Evolutionary conservation across 2,329 filamentous ascomycete genomes (phyloP).

Genomic region (Botrytis cinerea): DNA sequence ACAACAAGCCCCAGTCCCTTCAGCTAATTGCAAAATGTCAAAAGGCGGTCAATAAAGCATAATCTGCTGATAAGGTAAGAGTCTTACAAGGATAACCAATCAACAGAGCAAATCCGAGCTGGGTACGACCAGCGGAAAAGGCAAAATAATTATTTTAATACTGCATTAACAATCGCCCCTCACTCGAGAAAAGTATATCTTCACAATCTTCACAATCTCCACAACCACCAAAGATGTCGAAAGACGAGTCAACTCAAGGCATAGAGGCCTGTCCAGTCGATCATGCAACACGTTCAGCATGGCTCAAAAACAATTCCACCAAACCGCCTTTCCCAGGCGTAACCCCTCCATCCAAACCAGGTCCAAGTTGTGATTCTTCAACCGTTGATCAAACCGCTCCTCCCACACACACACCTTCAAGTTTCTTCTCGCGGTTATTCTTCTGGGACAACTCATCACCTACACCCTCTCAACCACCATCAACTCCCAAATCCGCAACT

Average conservation of each 20-base stretch:
- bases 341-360: slow-evolving; percentile 38
- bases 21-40: not conserved
- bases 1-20: slow-evolving; percentile 14
- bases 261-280: slow-evolving; percentile 77
- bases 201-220: not conserved
- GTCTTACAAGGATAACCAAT: not conserved
- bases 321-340: slow-evolving; percentile 36
- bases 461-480: slow-evolving; percentile 50
- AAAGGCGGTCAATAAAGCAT: slow-evolving; percentile 9
- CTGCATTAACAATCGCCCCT: slow-evolving; percentile 2
- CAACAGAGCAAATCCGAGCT: not conserved
- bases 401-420: slow-evolving; percentile 35
- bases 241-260: slow-evolving; percentile 38
- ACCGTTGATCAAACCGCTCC: slow-evolving; percentile 44
- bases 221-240: slow-evolving; percentile 34
- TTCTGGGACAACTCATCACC: slow-evolving; percentile 23
- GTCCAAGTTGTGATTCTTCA: slow-evolving; percentile 42
- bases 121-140: not conserved
- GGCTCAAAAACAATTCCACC: slow-evolving; percentile 57
- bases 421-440: slow-evolving; percentile 32
- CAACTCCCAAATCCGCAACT: slow-evolving; percentile 71
- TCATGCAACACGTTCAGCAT: slow-evolving; percentile 82
- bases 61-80: not conserved
- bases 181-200: not conserved
- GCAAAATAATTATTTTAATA: slow-evolving; percentile 15